phyloP scores from a whole-genome alignment of 2,329 filamentous ascomycete genomes.

The Ophiostoma sp. region DNA sequence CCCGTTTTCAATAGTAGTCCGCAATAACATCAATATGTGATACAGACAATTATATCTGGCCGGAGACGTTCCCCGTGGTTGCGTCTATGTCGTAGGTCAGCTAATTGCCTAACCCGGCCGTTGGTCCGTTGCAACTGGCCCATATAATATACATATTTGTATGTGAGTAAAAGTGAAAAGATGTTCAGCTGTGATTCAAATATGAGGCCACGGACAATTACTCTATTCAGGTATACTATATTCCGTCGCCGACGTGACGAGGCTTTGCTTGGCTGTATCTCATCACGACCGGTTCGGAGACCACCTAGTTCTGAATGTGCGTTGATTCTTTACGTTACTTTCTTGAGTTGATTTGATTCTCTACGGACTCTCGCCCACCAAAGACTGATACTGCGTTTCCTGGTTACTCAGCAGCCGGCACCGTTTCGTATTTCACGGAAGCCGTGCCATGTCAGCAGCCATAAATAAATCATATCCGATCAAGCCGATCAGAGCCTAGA shows the following conservation, averaged over 20 bases:
- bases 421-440: constrained; percentile 1
- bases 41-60: not conserved
- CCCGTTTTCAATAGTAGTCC: not conserved
- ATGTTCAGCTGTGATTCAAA: constrained; percentile 4
- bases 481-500: not conserved
- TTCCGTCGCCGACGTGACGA: no score
- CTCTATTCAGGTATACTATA: no score
- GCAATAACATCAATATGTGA: not conserved
- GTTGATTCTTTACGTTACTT: no score
- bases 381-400: not conserved
- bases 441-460: not conserved
- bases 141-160: no score
- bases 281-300: no score
- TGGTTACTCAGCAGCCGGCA: not conserved
- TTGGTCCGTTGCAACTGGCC: not conserved
- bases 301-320: no score
- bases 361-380: not conserved
- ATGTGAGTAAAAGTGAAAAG: no score
- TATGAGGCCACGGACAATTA: not conserved
- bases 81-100: not conserved
- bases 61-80: constrained; percentile 5
- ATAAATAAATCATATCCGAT: not conserved
- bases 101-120: not conserved
- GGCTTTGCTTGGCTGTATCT: no score
- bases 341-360: not conserved